Conservation (phyloP, 345 rosid genomes). For the Arabis alpina region DNA sequence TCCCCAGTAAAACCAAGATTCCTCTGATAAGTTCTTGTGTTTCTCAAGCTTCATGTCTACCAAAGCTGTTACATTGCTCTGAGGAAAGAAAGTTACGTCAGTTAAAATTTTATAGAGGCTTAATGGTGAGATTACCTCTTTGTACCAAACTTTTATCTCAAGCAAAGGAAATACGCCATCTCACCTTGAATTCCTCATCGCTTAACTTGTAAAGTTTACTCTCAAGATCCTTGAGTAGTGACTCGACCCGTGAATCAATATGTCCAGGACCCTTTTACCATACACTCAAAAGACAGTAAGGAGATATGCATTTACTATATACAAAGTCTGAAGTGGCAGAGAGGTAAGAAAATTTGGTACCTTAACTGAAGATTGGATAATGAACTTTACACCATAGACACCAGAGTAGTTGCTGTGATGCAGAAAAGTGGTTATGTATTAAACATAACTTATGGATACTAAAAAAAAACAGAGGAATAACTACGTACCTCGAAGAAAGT, state of each 20-base stretch:
- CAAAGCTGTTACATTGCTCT: constrained; percentile 77
- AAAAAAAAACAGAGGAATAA: too few relatives aligned
- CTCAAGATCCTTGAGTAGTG: constrained; percentile 70
- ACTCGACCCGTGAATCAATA: constrained; percentile 77
- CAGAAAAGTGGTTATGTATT: constrained; percentile 18
- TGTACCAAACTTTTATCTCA: too few relatives aligned
- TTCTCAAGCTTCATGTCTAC: constrained; percentile 92
- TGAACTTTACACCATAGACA: constrained; percentile 67
- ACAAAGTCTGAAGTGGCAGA: background rate
- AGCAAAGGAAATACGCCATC: background rate
- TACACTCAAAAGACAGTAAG: background rate
- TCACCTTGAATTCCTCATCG: constrained; percentile 78
- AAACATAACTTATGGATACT: background rate
- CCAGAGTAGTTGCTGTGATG: constrained; percentile 63
- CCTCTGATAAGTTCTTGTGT: constrained; percentile 83
- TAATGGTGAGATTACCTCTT: too few relatives aligned
- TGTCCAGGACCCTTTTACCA: constrained; percentile 65
- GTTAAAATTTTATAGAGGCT: too few relatives aligned
- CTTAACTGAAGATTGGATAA: constrained; percentile 82
- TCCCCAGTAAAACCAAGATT: constrained; percentile 70
- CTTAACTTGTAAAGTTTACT: constrained; percentile 66
- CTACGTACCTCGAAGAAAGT: constrained; percentile 59
- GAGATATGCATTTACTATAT: background rate
- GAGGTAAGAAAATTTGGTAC: constrained; percentile 38
- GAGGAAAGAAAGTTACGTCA: constrained; percentile 31